Percentiles rank a stretch among this genome's conserved stretches.
Conservation (phyloP, 306 rosid genomes). For the Acacia acuminata region DNA sequence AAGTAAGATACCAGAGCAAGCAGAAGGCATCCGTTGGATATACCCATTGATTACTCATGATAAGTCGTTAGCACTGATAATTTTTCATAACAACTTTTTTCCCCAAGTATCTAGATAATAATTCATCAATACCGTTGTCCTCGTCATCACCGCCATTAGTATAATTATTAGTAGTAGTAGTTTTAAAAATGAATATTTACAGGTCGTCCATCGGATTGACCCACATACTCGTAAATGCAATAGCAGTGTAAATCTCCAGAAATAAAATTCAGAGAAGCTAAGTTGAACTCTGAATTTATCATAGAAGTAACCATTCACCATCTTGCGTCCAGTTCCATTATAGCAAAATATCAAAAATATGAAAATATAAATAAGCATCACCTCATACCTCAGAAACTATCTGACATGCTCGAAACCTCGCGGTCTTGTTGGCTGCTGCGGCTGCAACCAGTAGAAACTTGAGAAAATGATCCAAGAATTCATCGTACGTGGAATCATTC, state of each 20-base stretch:
- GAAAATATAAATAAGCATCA: neutral
- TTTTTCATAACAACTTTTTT: neutral
- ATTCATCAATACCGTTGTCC: neutral
- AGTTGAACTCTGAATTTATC: neutral
- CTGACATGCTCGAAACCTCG: conserved; percentile 89
- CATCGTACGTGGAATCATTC: conserved; percentile 40
- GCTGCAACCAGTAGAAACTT: conserved; percentile 67
- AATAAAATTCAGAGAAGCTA: neutral
- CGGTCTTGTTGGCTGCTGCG: conserved; percentile 52
- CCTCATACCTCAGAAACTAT: conserved; percentile 74
- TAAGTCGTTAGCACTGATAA: neutral
- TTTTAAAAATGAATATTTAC: neutral
- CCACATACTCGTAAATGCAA: neutral
- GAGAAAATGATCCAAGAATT: conserved; percentile 68
- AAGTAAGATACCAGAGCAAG: neutral
- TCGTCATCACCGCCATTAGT: too few species aligned
- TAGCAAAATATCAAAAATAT: neutral
- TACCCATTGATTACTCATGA: neutral
- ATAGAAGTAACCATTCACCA: neutral
- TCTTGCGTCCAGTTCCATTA: neutral
- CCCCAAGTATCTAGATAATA: neutral
- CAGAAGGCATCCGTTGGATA: neutral
- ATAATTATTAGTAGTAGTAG: neutral
- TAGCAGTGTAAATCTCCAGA: neutral
- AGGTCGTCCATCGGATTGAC: neutral